A percentile compares a stretch with the other conserved stretches of the same genome.
Evolutionary conservation across 73 alveolate genomes (phyloP).

Genomic region (Diophrys sp.): DNA sequence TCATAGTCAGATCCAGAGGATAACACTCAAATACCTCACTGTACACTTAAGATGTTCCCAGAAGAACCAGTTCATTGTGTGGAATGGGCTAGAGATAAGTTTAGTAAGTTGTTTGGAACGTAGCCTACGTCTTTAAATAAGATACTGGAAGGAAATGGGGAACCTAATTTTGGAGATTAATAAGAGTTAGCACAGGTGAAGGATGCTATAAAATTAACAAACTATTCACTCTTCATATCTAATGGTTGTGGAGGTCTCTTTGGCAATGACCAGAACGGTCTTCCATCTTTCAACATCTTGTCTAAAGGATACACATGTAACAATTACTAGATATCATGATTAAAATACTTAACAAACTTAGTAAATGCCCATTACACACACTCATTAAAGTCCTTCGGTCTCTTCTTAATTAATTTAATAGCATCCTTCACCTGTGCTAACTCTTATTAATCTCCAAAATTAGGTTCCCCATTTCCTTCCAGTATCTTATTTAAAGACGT

Average conservation of each 20-base stretch:
- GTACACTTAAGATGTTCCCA: conserved; percentile 97
- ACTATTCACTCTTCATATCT: conserved; percentile 75
- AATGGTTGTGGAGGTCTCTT: conserved; percentile 96
- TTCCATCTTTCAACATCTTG: conserved; percentile 85
- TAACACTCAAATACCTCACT: conserved; percentile 89
- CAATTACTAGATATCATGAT: conserved; percentile 70
- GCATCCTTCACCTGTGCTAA: conserved; percentile 67
- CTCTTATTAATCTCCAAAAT: conserved; percentile 38
- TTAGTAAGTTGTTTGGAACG: conserved; percentile 75
- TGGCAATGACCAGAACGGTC: conserved; percentile 93
- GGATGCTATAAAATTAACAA: conserved; percentile 66
- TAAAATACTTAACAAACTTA: conserved; percentile 74
- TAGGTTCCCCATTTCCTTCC: conserved; percentile 54
- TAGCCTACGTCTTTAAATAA: conserved; percentile 65
- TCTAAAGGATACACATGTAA: conserved; percentile 88
- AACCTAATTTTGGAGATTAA: conserved; percentile 43
- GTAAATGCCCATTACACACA: conserved; percentile 81
- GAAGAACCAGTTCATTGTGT: conserved; percentile 91
- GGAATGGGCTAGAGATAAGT: conserved; percentile 97
- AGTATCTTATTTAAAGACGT: conserved; percentile 56
- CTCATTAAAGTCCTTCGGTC: conserved; percentile 82
- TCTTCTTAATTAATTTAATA: conserved; percentile 66
- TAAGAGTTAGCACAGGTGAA: conserved; percentile 56
- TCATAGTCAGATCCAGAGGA: conserved; percentile 89
- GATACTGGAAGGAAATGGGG: conserved; percentile 56